A percentile compares a stretch with the other conserved stretches of the same genome.
Evolutionary conservation across 108 stramenopile species (phyloP).

Genomic region (Cyclotella sp.): DNA sequence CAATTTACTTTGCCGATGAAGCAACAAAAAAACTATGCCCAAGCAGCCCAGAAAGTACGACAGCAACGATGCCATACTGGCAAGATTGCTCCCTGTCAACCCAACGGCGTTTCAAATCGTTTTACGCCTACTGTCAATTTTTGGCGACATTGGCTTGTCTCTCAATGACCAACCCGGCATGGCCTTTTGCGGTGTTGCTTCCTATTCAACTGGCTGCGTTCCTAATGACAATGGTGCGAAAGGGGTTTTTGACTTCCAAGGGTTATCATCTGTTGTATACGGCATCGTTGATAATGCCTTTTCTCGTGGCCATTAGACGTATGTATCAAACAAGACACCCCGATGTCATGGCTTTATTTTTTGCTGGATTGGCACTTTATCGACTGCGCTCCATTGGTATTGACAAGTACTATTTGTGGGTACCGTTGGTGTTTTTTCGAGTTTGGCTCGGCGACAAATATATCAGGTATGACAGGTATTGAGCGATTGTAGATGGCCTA

Average conservation of each 20-base stretch:
- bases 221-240: conserved; percentile 77
- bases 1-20: conserved; percentile 51
- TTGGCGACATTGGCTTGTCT: conserved; percentile 68
- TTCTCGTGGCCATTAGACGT: conserved; percentile 51
- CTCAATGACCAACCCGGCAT: conserved; percentile 54
- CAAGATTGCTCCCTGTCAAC: conserved; percentile 61
- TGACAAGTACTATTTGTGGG: conserved; percentile 64
- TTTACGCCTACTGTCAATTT: conserved; percentile 75
- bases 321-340: conserved; percentile 2
- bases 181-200: conserved; percentile 58
- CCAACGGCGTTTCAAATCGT: conserved; percentile 67
- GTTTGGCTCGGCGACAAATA: conserved; percentile 53
- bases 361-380: conserved; percentile 47
- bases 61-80: conserved; percentile 79
- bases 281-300: conserved; percentile 56
- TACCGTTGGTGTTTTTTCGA: conserved; percentile 40
- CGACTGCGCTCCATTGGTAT: conserved; percentile 55
- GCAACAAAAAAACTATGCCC: conserved; percentile 55
- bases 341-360: conserved; percentile 31
- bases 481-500: neutral
- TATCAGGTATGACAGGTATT: conserved; percentile 43
- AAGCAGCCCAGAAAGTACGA: conserved; percentile 52
- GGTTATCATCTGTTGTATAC: conserved; percentile 68
- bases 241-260: conserved; percentile 58
- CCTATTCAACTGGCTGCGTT: conserved; percentile 71